phyloP scores from a whole-genome alignment of 139 green algal genomes.

The Chlamydomonas incerta region DNA sequence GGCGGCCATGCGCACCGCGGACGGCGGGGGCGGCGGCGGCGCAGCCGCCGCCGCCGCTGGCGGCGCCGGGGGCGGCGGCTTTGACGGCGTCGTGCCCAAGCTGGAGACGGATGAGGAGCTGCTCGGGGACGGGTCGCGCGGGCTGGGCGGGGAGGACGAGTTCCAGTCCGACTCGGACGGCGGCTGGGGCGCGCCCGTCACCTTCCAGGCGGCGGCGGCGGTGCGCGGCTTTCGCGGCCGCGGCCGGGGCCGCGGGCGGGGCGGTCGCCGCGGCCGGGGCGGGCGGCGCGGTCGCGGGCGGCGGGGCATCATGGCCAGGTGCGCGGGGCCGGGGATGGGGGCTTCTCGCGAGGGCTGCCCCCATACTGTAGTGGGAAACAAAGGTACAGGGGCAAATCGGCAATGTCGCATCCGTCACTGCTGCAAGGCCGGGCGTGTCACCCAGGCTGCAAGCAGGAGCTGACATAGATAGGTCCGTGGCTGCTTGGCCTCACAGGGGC shows the following conservation, averaged over 20 bases:
- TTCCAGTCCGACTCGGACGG: constrained; percentile 80
- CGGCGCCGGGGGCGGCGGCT: background rate
- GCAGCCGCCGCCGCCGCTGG: no score
- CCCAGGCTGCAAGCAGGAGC: no score
- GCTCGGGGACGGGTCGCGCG: background rate
- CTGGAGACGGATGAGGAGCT: constrained; percentile 3
- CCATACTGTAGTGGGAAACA: no score
- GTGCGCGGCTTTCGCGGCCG: background rate
- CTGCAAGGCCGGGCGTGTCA: no score
- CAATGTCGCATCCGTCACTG: no score
- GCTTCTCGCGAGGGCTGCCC: no score
- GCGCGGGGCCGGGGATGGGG: background rate
- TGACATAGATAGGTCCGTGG: no score
- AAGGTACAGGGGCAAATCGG: no score
- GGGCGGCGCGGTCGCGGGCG: constrained; percentile 47
- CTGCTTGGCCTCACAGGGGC: background rate
- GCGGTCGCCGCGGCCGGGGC: constrained; percentile 40
- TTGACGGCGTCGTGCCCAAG: background rate
- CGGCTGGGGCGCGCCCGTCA: constrained; percentile 64
- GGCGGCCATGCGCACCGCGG: constrained; percentile 40
- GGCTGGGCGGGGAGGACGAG: constrained; percentile 1
- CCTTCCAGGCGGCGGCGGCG: constrained; percentile 11
- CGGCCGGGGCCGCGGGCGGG: constrained; percentile 25
- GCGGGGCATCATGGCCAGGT: constrained; percentile 35
- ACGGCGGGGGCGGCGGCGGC: constrained; percentile 11